phyloP scores from a whole-genome alignment of 1,139 yeast species.

The Yamadazyma diospyri region DNA sequence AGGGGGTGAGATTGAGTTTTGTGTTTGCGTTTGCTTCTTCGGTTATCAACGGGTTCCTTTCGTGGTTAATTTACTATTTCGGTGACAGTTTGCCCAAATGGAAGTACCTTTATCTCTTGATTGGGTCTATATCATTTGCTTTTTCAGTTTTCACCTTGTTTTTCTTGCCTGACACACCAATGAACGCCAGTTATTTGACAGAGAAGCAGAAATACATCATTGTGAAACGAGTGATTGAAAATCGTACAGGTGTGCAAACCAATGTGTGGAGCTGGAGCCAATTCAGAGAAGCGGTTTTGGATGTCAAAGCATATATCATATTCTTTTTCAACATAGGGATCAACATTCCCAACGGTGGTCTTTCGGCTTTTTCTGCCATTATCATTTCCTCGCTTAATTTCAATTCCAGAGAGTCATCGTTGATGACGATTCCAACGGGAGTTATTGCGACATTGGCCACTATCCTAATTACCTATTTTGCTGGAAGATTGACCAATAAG shows the following conservation, averaged over 20 bases:
- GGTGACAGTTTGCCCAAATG: conserved; percentile 24
- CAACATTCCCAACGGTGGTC: conserved; percentile 40
- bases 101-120: conserved; percentile 29
- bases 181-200: conserved; percentile 20
- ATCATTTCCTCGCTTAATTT: conserved; percentile 19
- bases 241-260: conserved; percentile 23
- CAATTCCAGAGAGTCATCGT: conserved; percentile 18
- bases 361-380: conserved; percentile 33
- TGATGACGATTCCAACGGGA: conserved; percentile 25
- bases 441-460: conserved; percentile 20
- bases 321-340: conserved; percentile 31
- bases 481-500: conserved; percentile 16
- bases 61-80: conserved; percentile 29
- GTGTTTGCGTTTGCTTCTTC: conserved; percentile 29
- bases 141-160: conserved; percentile 25
- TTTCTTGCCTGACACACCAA: conserved; percentile 25
- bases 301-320: conserved; percentile 22
- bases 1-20: conserved; percentile 23
- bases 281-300: conserved; percentile 22
- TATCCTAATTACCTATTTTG: conserved; percentile 16
- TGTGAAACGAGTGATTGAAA: conserved; percentile 22
- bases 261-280: conserved; percentile 22
- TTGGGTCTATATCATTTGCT: conserved; percentile 27
- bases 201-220: conserved; percentile 21
- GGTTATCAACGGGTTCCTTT: conserved; percentile 27